A percentile compares a stretch with the other conserved stretches of the same genome.
Evolutionary conservation across 495 filamentous ascomycete genomes (phyloP).

Genomic region (Xylaria longipes): DNA sequence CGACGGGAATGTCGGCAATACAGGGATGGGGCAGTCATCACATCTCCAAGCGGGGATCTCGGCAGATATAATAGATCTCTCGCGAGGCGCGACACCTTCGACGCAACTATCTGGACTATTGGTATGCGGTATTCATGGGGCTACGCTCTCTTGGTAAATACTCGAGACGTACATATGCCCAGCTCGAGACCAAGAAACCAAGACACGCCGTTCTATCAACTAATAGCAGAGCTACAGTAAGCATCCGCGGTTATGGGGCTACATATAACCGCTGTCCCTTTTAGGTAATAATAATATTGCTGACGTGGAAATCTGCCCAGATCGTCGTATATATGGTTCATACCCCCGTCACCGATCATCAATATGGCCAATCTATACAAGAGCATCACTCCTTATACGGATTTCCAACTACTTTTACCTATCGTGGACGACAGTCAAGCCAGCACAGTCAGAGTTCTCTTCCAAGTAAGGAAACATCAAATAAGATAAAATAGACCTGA

Average conservation of each 20-base stretch:
- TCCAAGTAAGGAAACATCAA: no score
- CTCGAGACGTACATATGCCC: neutral
- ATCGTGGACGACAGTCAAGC: no score
- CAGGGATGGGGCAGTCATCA: neutral
- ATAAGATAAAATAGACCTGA: no score
- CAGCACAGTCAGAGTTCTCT: no score
- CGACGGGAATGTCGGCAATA: neutral
- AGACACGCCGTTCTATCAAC: neutral
- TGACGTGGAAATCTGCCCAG: neutral
- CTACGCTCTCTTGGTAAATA: neutral
- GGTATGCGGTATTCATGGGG: neutral
- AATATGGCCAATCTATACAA: neutral
- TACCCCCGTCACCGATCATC: neutral
- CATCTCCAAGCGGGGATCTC: constrained; percentile 12
- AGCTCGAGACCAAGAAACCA: neutral
- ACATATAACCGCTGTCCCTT: neutral
- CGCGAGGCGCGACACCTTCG: neutral
- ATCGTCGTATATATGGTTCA: neutral
- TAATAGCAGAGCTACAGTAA: neutral
- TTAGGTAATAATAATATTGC: neutral
- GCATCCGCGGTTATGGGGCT: neutral
- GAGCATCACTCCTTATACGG: neutral
- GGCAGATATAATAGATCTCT: constrained; percentile 7
- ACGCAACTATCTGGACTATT: no score
- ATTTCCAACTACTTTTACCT: neutral